phyloP scores from a whole-genome alignment of 176 grass and related monocot genomes.

The Ampelocalamus luodianensis region DNA sequence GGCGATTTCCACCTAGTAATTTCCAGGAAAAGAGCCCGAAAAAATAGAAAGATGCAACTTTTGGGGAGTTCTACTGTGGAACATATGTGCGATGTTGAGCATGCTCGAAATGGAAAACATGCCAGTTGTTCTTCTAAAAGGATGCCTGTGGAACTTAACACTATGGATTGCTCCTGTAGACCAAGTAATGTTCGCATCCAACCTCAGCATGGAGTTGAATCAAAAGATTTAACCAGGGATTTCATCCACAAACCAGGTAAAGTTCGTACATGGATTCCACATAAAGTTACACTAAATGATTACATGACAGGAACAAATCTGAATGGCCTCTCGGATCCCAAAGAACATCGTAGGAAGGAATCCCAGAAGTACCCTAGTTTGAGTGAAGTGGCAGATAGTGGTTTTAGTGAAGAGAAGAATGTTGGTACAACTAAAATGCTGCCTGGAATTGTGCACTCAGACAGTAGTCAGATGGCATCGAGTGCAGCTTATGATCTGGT shows the following conservation, averaged over 20 bases:
- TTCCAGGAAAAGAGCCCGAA: conserved; percentile 18
- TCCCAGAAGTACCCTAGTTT: background rate
- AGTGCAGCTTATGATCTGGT: conserved; percentile 37
- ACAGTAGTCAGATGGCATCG: conserved; percentile 15
- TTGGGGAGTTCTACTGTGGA: conserved; percentile 10
- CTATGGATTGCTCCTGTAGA: background rate
- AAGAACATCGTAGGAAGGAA: conserved; percentile 41
- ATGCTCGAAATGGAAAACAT: conserved; percentile 32
- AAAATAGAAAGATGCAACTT: conserved; percentile 3
- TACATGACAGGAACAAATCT: conserved; percentile 28
- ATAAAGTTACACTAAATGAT: conserved; percentile 37
- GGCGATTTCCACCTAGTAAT: conserved; percentile 17
- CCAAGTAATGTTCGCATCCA: background rate
- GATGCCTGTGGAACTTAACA: conserved; percentile 37
- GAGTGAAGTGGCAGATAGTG: background rate
- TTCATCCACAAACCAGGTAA: background rate
- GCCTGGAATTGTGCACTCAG: background rate
- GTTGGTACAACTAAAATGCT: background rate
- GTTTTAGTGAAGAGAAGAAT: conserved; percentile 5
- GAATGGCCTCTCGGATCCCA: conserved; percentile 5
- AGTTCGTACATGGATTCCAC: conserved; percentile 7
- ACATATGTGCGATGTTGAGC: background rate
- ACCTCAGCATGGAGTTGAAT: conserved; percentile 13
- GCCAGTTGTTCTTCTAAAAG: conserved; percentile 32
- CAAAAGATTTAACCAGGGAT: conserved; percentile 16